phyloP scores from a whole-genome alignment of 2,329 filamentous ascomycete genomes.

The Trichophyton benhamiae region DNA sequence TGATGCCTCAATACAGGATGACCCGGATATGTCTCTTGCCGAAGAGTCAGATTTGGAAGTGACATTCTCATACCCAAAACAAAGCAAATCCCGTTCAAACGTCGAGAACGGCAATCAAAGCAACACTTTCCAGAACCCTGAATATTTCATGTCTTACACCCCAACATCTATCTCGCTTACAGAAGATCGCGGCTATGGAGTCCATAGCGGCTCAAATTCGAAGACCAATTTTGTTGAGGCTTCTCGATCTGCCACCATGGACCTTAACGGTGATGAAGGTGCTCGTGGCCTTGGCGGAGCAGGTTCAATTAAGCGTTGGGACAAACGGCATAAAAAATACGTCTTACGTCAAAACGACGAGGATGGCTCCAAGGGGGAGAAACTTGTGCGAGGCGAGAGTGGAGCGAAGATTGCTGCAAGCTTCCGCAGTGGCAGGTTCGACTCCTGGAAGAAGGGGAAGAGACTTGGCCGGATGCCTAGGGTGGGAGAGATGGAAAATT shows the following conservation, averaged over 20 bases:
- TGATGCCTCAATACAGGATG: conserved; percentile 15
- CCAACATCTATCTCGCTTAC: conserved; percentile 67
- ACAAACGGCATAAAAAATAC: conserved; percentile 94
- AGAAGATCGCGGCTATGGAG: conserved; percentile 86
- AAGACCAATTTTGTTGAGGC: conserved; percentile 71
- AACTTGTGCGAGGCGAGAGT: conserved; percentile 74
- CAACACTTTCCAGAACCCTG: conserved; percentile 61
- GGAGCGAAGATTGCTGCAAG: conserved; percentile 91
- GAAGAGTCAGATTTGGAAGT: conserved; percentile 54
- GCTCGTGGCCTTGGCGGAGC: conserved; percentile 68
- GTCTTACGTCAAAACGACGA: conserved; percentile 85
- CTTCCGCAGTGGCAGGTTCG: conserved; percentile 88
- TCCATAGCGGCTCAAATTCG: conserved; percentile 57
- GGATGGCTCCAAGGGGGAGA: conserved; percentile 67
- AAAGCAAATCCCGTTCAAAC: conserved; percentile 35
- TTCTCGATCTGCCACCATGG: conserved; percentile 80
- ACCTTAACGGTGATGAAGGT: conserved; percentile 78
- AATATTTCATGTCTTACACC: conserved; percentile 94
- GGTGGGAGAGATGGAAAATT: conserved; percentile 66
- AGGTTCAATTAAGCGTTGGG: conserved; percentile 75
- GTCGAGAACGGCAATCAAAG: conserved; percentile 21
- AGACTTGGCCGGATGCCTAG: conserved; percentile 65
- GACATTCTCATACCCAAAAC: conserved; percentile 48
- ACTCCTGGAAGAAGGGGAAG: conserved; percentile 80
- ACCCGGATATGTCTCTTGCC: conserved; percentile 33